A percentile compares a stretch with the other conserved stretches of the same genome.
Conservation (phyloP, 371 early-diverging fungal species). For the Chytridium lagenaria region DNA sequence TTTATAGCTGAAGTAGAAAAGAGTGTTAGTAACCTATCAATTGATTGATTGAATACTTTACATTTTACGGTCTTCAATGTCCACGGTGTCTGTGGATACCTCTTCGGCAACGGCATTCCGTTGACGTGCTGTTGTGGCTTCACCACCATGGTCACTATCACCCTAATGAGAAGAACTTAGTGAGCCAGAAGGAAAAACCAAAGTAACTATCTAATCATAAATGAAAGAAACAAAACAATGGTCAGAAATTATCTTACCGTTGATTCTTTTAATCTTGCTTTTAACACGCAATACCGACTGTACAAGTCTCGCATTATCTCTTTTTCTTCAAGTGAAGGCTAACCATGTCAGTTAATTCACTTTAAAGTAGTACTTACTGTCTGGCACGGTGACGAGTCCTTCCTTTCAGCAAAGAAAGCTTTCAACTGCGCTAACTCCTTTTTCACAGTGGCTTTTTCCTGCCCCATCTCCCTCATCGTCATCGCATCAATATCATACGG, state of each 20-base stretch:
- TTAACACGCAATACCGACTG: constrained; percentile 37
- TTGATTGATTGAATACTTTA: too few species aligned
- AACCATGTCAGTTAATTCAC: too few species aligned
- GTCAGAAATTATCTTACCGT: not conserved
- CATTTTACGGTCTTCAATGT: not conserved
- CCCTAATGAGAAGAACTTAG: not conserved
- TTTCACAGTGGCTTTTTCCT: constrained; percentile 40
- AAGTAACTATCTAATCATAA: not conserved
- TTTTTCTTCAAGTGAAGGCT: constrained; percentile 33
- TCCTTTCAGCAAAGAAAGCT: constrained; percentile 16
- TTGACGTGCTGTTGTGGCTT: not conserved
- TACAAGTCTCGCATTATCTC: constrained; percentile 40
- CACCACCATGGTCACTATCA: not conserved
- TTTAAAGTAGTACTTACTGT: constrained; percentile 11
- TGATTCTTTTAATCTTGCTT: constrained; percentile 22
- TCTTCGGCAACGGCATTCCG: not conserved
- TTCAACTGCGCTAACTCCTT: constrained; percentile 38
- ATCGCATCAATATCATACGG: constrained; percentile 34
- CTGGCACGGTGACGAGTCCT: constrained; percentile 3
- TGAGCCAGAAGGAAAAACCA: not conserved
- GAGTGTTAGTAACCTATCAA: too few species aligned
- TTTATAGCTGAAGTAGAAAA: constrained; percentile 20
- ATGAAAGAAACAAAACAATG: not conserved
- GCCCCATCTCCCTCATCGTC: constrained; percentile 30
- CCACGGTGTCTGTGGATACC: not conserved